phyloP scores from a whole-genome alignment of 1,284 basidiomycete genomes.

The Heterobasidion annosum region DNA sequence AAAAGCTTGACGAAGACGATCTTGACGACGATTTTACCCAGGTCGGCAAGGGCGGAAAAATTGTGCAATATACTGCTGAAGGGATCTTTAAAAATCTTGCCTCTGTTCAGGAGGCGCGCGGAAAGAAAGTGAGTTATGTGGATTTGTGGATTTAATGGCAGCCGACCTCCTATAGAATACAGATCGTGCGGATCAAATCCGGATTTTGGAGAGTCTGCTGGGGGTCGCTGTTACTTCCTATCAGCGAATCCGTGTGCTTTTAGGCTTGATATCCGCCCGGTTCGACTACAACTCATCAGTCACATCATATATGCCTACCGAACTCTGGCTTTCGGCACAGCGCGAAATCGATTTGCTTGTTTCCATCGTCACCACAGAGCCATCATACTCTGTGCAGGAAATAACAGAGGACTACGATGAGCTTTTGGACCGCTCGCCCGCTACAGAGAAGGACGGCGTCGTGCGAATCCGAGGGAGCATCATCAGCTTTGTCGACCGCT shows the following conservation, averaged over 20 bases:
- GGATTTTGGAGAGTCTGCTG: slow-evolving; percentile 83
- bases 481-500: slow-evolving; percentile 90
- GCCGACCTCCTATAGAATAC: slow-evolving; percentile 61
- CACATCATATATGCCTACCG: slow-evolving; percentile 83
- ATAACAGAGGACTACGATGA: slow-evolving; percentile 92
- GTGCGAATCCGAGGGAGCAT: slow-evolving; percentile 86
- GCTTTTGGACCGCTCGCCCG: slow-evolving; percentile 75
- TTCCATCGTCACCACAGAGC: slow-evolving; percentile 64
- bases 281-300: slow-evolving; percentile 96
- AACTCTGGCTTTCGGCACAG: slow-evolving; percentile 86
- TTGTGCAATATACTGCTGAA: slow-evolving; percentile 79
- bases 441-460: slow-evolving; percentile 55
- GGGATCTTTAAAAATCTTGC: slow-evolving; percentile 91
- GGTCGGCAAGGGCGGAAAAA: slow-evolving; percentile 87
- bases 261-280: slow-evolving; percentile 89
- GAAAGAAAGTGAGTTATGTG: slow-evolving; percentile 71
- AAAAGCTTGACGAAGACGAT: slow-evolving; percentile 28
- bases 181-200: slow-evolving; percentile 91
- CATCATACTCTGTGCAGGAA: slow-evolving; percentile 80
- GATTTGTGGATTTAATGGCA: background rate
- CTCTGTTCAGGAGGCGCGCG: slow-evolving; percentile 89
- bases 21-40: slow-evolving; percentile 79
- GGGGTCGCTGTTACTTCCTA: slow-evolving; percentile 85
- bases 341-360: slow-evolving; percentile 86
- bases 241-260: slow-evolving; percentile 89